Evolutionary conservation across 2,329 filamentous ascomycete genomes (phyloP).

Genomic region (Fusarium sp.): DNA sequence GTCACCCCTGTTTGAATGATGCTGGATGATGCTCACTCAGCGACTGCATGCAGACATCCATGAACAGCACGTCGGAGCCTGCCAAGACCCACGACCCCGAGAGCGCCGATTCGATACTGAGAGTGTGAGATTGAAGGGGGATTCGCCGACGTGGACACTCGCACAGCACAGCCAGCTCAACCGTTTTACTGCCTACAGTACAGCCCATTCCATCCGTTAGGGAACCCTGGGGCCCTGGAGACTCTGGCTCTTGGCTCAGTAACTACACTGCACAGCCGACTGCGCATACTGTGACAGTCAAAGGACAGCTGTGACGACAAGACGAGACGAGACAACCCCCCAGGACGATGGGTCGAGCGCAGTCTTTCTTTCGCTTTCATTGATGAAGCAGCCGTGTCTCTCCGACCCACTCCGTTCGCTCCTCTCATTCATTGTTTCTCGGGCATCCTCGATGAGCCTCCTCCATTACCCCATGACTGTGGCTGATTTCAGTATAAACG

Average conservation of each 20-base stretch:
- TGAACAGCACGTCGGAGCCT: slow-evolving; percentile 5
- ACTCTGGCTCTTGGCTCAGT: slow-evolving; percentile 17
- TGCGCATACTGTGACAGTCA: not conserved
- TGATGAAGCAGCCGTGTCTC: slow-evolving; percentile 3
- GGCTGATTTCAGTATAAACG: slow-evolving; percentile 36
- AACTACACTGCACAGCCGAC: not conserved
- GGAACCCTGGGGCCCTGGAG: not conserved
- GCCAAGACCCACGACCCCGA: slow-evolving; percentile 22
- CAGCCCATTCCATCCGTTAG: slow-evolving; percentile 4
- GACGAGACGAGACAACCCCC: slow-evolving; percentile 24
- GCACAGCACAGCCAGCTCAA: slow-evolving; percentile 9
- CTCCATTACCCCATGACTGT: slow-evolving; percentile 19
- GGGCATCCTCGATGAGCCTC: slow-evolving; percentile 14
- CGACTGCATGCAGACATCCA: slow-evolving; percentile 15
- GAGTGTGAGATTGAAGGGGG: slow-evolving; percentile 35
- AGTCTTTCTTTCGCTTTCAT: not conserved
- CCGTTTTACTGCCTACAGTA: not conserved
- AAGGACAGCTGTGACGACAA: slow-evolving; percentile 1
- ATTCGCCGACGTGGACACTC: slow-evolving; percentile 27
- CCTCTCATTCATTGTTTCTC: slow-evolving; percentile 16
- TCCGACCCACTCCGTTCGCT: slow-evolving; percentile 9
- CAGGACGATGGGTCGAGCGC: not conserved
- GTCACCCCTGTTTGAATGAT: slow-evolving; percentile 25
- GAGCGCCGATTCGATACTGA: slow-evolving; percentile 11
- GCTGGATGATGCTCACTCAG: slow-evolving; percentile 6